phyloP scores from a whole-genome alignment of 2,329 filamentous ascomycete genomes.

The Hirsutella minnesotensis region DNA sequence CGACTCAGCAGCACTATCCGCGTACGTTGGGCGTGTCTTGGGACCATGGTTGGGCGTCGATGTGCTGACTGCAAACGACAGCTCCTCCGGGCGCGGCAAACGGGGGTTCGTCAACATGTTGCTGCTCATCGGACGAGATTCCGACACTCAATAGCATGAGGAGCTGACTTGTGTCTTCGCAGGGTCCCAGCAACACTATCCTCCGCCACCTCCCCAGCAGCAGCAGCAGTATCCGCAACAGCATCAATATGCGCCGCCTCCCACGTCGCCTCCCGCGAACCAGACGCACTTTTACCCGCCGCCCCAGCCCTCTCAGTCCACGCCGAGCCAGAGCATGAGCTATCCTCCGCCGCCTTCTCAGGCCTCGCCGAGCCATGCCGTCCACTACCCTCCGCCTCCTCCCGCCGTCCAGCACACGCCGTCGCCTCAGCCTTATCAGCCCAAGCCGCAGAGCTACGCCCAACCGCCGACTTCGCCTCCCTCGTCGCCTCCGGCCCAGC shows the following conservation, averaged over 20 bases:
- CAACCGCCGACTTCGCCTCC: conserved; percentile 9
- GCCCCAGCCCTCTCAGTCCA: conserved; percentile 23
- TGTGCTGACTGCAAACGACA: not conserved
- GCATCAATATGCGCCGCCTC: conserved; percentile 33
- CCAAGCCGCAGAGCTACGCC: conserved; percentile 3
- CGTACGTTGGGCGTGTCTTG: not conserved
- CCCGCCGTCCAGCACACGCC: conserved; percentile 15
- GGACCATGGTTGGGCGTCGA: not conserved
- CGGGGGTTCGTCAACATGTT: not conserved
- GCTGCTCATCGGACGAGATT: not conserved
- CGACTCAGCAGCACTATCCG: not conserved
- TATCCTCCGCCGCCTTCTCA: conserved; percentile 8
- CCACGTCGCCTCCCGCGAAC: conserved; percentile 33
- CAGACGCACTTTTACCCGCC: conserved; percentile 31
- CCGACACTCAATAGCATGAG: too few species aligned
- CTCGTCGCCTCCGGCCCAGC: not conserved
- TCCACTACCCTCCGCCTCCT: conserved; percentile 19
- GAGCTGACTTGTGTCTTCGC: not conserved
- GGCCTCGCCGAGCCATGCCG: conserved; percentile 5
- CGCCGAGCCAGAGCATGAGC: conserved; percentile 15
- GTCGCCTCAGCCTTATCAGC: conserved; percentile 15
- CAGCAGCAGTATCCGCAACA: conserved; percentile 25
- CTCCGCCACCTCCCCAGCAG: conserved; percentile 25
- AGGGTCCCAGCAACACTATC: conserved; percentile 23
- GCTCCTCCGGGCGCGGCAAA: not conserved